Conservation (phyloP, 1,284 basidiomycete genomes). For the Moniliella sp. region DNA sequence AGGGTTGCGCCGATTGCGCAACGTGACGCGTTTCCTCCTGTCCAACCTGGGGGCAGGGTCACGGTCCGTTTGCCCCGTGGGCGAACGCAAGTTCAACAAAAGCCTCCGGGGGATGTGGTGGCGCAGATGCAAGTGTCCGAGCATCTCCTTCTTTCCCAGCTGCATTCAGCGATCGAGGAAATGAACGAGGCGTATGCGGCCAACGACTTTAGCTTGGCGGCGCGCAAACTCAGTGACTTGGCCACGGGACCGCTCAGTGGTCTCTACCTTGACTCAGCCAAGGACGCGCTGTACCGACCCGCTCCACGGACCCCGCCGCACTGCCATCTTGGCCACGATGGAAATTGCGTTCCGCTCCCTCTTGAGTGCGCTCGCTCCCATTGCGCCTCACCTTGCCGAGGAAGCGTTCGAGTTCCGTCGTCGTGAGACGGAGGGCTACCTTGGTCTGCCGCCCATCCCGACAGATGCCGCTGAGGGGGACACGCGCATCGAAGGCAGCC, state of each 20-base stretch:
- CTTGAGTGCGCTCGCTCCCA: constrained; percentile 56
- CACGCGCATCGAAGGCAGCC: no score
- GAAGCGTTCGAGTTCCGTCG: no score
- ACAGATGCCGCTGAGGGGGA: no score
- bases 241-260: constrained; percentile 40
- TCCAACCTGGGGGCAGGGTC: constrained; percentile 45
- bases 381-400: constrained; percentile 74
- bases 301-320: constrained; percentile 41
- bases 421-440: no score
- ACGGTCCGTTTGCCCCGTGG: neutral
- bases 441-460: no score
- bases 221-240: constrained; percentile 36
- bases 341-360: constrained; percentile 50
- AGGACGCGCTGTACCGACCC: constrained; percentile 65
- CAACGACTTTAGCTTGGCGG: constrained; percentile 52
- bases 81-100: neutral
- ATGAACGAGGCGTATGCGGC: constrained; percentile 49
- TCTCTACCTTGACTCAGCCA: constrained; percentile 69
- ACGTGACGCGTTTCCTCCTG: constrained; percentile 68
- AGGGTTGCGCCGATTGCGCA: constrained; percentile 62
- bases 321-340: constrained; percentile 50
- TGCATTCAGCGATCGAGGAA: constrained; percentile 51
- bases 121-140: constrained; percentile 44
- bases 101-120: neutral
- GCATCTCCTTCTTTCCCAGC: constrained; percentile 61